Evolutionary conservation across 2,329 filamentous ascomycete genomes (phyloP).

Genomic region (Phyllosticta citribraziliensis): DNA sequence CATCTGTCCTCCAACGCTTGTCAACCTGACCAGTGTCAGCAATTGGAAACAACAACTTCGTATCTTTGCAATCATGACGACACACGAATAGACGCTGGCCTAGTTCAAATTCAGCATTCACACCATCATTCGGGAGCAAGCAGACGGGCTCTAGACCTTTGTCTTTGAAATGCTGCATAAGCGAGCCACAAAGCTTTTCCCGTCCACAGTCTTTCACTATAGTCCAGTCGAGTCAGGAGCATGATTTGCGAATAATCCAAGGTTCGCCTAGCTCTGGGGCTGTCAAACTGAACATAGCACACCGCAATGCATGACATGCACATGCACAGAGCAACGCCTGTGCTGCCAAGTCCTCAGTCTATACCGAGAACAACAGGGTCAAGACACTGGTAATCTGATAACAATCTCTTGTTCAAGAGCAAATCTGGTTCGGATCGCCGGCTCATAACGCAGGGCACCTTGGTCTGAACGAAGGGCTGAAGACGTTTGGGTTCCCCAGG

Average conservation of each 20-base stretch:
- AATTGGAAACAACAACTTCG: background rate
- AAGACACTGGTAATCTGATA: background rate
- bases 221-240: background rate
- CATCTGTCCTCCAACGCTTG: no score
- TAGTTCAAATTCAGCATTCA: background rate
- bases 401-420: background rate
- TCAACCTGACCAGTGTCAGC: no score
- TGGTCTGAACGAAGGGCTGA: background rate
- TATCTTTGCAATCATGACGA: background rate
- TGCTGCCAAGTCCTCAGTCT: background rate
- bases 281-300: background rate
- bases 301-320: background rate
- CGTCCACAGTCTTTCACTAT: background rate
- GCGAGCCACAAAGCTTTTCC: background rate
- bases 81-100: background rate
- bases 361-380: background rate
- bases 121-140: background rate
- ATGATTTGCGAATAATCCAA: background rate
- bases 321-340: background rate
- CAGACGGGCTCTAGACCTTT: background rate
- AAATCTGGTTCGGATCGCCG: background rate
- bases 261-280: background rate
- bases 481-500: background rate
- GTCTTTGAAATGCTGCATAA: background rate
- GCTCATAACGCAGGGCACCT: background rate